Conservation (phyloP, 2,329 filamentous ascomycete genomes). For the Microdochium trichocladiopsis region DNA sequence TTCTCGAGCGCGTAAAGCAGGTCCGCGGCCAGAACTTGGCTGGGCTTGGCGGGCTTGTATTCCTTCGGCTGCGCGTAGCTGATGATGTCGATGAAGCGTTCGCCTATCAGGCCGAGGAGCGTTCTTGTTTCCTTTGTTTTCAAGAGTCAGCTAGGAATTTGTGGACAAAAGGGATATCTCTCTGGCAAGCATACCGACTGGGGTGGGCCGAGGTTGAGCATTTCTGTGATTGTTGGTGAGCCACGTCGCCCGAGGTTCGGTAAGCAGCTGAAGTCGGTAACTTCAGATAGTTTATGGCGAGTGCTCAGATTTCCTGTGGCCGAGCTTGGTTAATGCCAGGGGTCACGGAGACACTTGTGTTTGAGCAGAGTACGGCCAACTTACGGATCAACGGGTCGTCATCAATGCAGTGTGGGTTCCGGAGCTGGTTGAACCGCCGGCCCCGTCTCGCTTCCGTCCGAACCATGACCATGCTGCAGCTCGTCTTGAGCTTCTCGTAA, state of each 20-base stretch:
- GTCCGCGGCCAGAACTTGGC: conserved; percentile 30
- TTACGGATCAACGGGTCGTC: conserved; percentile 39
- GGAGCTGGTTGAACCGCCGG: conserved; percentile 32
- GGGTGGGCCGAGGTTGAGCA: conserved; percentile 41
- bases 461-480: conserved; percentile 45
- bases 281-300: conserved; percentile 25
- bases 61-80: conserved; percentile 39
- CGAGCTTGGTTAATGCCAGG: background rate
- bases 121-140: conserved; percentile 36
- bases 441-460: conserved; percentile 43
- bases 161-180: background rate
- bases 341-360: too few relatives aligned
- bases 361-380: conserved; percentile 16
- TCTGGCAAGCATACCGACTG: conserved; percentile 34
- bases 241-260: conserved; percentile 35
- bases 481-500: conserved; percentile 34
- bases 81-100: conserved; percentile 44
- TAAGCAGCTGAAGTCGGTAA: conserved; percentile 45
- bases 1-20: conserved; percentile 35
- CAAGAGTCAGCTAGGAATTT: conserved; percentile 6
- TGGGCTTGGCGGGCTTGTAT: conserved; percentile 37
- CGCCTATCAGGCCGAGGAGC: conserved; percentile 40
- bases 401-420: conserved; percentile 28
- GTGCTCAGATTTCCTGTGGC: background rate
- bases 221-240: conserved; percentile 30